phyloP scores from a whole-genome alignment of 2,329 filamentous ascomycete genomes.

The Hysterium pulicare region DNA sequence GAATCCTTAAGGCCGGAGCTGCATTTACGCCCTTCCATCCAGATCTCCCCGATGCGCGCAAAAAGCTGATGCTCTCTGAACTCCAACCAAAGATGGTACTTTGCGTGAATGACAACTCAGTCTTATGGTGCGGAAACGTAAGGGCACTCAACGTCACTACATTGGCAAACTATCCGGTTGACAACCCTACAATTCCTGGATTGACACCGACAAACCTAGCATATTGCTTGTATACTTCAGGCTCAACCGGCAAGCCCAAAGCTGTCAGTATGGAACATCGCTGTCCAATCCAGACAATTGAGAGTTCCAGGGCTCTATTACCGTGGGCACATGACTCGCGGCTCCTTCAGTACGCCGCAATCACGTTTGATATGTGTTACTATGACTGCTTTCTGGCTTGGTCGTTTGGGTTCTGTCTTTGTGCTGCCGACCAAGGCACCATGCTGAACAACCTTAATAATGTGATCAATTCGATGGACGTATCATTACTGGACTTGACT shows the following conservation, averaged over 20 bases:
- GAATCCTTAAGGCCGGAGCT: conserved; percentile 39
- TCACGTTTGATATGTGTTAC: conserved; percentile 47
- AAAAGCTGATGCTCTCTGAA: conserved; percentile 33
- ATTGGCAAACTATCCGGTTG: conserved; percentile 7
- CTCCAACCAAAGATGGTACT: conserved; percentile 29
- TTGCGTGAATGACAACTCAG: conserved; percentile 7
- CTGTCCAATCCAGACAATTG: conserved; percentile 41
- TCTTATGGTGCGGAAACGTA: conserved; percentile 10
- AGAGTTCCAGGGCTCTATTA: conserved; percentile 35
- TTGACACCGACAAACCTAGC: conserved; percentile 31
- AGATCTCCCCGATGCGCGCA: conserved; percentile 32
- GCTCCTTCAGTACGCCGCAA: conserved; percentile 43
- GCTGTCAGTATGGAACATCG: conserved; percentile 43
- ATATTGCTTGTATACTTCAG: conserved; percentile 45
- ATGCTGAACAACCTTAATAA: conserved; percentile 39
- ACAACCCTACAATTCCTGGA: conserved; percentile 24
- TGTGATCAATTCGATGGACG: conserved; percentile 32
- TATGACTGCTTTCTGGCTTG: conserved; percentile 47
- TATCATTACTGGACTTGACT: conserved; percentile 42
- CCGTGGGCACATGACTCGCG: conserved; percentile 38
- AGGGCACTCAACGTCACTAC: conserved; percentile 16
- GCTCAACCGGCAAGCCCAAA: conserved; percentile 44
- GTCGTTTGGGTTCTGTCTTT: conserved; percentile 43
- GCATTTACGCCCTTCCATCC: conserved; percentile 38
- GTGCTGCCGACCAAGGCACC: conserved; percentile 35